These are phyloP conservation scores for Lactifluus pinguis DNA, from an alignment of 768 basidiomycete genomes.

Conservation along the genomic window DNA sequence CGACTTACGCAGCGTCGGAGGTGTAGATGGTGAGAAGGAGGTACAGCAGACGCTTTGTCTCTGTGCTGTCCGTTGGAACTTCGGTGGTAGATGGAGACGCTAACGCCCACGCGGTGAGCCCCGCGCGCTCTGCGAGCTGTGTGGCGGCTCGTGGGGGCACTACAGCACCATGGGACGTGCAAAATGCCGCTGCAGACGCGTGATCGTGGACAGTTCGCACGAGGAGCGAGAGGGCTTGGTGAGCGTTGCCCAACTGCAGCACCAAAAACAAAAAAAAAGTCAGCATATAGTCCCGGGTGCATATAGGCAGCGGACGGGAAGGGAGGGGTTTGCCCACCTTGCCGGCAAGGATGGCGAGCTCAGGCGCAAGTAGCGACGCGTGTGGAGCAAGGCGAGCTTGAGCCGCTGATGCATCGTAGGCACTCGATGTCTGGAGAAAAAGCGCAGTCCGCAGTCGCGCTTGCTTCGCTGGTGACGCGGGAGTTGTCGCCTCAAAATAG, in stretches of 20 bases:
- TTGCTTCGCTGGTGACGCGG: conserved; percentile 66
- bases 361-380: conserved; percentile 53
- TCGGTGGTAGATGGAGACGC: conserved; percentile 33
- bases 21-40: conserved; percentile 77
- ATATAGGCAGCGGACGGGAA: not conserved
- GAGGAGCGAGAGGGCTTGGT: conserved; percentile 54
- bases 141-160: conserved; percentile 51
- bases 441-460: conserved; percentile 66
- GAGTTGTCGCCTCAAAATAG: conserved; percentile 78
- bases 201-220: conserved; percentile 64
- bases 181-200: conserved; percentile 78
- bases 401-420: conserved; percentile 50
- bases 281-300: not conserved
- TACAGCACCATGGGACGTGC: conserved; percentile 69
- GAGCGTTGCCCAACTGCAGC: conserved; percentile 46
- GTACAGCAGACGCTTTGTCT: conserved; percentile 53
- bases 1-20: conserved; percentile 46
- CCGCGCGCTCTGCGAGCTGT: conserved; percentile 39
- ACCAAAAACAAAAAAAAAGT: not conserved
- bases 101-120: conserved; percentile 44
- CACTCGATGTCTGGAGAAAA: conserved; percentile 67
- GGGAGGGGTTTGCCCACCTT: conserved; percentile 40
- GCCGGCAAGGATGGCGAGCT: conserved; percentile 69
- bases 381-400: conserved; percentile 37
- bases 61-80: conserved; percentile 36